These are phyloP conservation scores for Sphaerulina populicola DNA, from an alignment of 2,329 filamentous ascomycete genomes.

Conservation along the genomic window DNA sequence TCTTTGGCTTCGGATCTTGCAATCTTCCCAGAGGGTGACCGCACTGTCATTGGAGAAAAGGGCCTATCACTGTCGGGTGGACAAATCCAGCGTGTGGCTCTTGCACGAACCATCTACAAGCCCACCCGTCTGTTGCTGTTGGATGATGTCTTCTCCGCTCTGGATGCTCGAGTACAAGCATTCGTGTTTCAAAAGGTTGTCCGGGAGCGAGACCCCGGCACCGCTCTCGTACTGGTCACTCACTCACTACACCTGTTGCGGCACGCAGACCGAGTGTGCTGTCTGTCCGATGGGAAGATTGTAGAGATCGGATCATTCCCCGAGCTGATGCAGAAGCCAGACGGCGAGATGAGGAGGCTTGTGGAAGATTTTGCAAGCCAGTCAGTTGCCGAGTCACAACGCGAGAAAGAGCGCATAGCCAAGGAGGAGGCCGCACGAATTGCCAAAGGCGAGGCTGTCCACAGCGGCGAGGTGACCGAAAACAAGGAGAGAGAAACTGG, in stretches of 20 bases:
- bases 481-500: background rate
- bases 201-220: background rate
- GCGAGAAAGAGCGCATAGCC: background rate
- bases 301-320: background rate
- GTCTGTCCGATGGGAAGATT: background rate
- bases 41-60: conserved; percentile 84
- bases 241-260: conserved; percentile 6
- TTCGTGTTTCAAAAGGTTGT: conserved; percentile 36
- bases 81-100: conserved; percentile 84
- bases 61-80: conserved; percentile 87
- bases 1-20: conserved; percentile 72
- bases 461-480: background rate
- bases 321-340: background rate
- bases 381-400: background rate
- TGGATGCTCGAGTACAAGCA: conserved; percentile 39
- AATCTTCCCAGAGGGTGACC: conserved; percentile 73
- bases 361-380: conserved; percentile 4
- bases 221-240: conserved; percentile 4
- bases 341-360: conserved; percentile 2
- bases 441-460: background rate
- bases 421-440: background rate
- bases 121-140: conserved; percentile 44
- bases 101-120: conserved; percentile 65
- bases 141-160: conserved; percentile 7
- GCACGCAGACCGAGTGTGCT: background rate